Base-by-base conservation (phyloP, 2,329 filamentous ascomycete genomes). In the Aspergillus ustus region DNA sequence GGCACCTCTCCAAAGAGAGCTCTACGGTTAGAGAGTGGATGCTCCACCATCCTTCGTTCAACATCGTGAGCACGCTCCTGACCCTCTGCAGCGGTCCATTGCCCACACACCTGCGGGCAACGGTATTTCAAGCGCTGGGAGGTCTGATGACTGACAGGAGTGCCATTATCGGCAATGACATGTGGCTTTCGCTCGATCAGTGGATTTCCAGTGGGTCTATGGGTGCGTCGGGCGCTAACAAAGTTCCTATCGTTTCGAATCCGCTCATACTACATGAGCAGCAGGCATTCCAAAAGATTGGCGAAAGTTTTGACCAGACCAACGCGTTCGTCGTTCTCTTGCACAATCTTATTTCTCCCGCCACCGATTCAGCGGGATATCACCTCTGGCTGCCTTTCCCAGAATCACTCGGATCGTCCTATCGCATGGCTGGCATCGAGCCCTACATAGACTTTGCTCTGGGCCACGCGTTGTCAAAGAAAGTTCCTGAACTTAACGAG, bases 391-490 rank as follows among this genome's bases (percentile, higher is more conserved):
- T 99, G 3, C 90, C 94, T 0, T 99, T 97, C 71, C 92, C 94
- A 0, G 93, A 97, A 75, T 88, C 86, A 45, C 83, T 99, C 8
- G 93, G 94, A 4, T 87, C 88, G 17, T 85, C 87, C 11, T 91
- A 89, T 69, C 88, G 95, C 57, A 88, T 89, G 78, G 88, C 93
- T 15, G 95, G 96, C 2, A 92, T 99, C 63, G 93, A 97, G 63
- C 88, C 91, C 1, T 99, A 97, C 70, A 84, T 98, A 60, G 96
- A 99, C 77, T 97, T 95, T 73, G 89, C 93, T 20, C 80, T 98
- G 65, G 92, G 92, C 17, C 85, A 89, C 59, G 87, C 96, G 17
- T 91, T 96, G 70, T 87, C 86, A 17, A 83, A 86, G 53, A 90
- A 87, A 63, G 81, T 86, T 11, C 84, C 84, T 40, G 89, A 92